Evolutionary conservation across 768 basidiomycete species (phyloP), one percentile per base, ranked within the genome.

Genomic region (Auricularia heimuer): DNA sequence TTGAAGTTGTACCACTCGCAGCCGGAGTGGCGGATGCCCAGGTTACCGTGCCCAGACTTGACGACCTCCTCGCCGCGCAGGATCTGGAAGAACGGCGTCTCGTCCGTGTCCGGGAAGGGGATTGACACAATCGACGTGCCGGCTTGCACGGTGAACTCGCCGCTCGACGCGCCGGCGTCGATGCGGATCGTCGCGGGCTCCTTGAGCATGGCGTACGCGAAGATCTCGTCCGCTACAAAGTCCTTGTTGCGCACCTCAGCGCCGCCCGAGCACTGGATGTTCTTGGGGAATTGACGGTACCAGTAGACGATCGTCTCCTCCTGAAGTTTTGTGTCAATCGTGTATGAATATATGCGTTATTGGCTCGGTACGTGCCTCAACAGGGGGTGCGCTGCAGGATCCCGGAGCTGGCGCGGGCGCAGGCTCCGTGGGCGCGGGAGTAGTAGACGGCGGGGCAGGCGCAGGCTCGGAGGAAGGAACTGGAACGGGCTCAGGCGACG

Each of bases 51-150:
- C 3, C 65, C 65, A 29, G 44, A 51, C 61, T 45, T 62, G 10
- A 51, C 47, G n/a, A 47, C 61, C 24, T 62, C 45, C 14, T 51
- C 47, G 18, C 47, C 47, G 36, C 45, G 42, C 11, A 62, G 39
- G 65, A 65, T 65, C 65, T 65, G 65, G 42, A 65, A 35, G 61
- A 62, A 65, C 7, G 65, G 65, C 33, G 61, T 65, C 65, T 65
- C 61, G 44, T 65, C 61, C 61, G 62, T 39, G 8, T 18, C 34
- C n/a, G 65, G 65, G 65, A 65, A 65, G 12, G 61, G 61, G 33
- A 65, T 60, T 2, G 61, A 45, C 3, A 61, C 65, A 24, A 65
- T 65, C 6, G 37, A 51, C 14, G 47, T 56, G n/a, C 65, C 65
- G 7, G 61, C 39, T 2, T 11, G 11, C 6, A 60, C 61, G 36